Percentiles rank a stretch among this genome's conserved stretches.
Conservation (phyloP, 495 filamentous ascomycete genomes). For the Neurospora sp. region DNA sequence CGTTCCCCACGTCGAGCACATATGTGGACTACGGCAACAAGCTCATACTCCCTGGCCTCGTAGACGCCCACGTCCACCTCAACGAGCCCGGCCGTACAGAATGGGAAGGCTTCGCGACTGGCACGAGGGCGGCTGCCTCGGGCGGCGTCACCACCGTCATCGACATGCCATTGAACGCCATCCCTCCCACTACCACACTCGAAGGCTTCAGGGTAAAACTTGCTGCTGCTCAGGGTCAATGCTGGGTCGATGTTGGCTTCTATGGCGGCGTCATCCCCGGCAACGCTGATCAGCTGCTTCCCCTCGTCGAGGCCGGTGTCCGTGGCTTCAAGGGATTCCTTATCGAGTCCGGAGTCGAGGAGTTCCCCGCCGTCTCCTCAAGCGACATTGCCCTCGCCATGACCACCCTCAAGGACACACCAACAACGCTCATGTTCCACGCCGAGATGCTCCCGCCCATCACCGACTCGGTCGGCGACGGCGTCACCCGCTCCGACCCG, state of each 20-base stretch:
- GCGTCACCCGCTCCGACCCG: slow-evolving; percentile 59
- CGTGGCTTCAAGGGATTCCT: slow-evolving; percentile 96
- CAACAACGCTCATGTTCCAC: slow-evolving; percentile 96
- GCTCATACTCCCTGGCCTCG: slow-evolving; percentile 80
- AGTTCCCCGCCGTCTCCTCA: slow-evolving; percentile 84
- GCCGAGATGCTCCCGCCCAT: slow-evolving; percentile 95
- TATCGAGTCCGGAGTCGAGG: slow-evolving; percentile 92
- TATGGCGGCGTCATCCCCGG: slow-evolving; percentile 94
- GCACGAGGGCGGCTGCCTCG: slow-evolving; percentile 86
- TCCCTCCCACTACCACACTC: slow-evolving; percentile 91
- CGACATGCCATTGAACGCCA: slow-evolving; percentile 97
- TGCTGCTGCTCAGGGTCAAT: slow-evolving; percentile 74
- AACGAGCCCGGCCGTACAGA: slow-evolving; percentile 96
- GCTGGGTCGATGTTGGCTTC: slow-evolving; percentile 98
- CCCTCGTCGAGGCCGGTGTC: slow-evolving; percentile 74
- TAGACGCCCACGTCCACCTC: slow-evolving; percentile 95
- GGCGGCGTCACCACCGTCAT: slow-evolving; percentile 96
- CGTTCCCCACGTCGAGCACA: slow-evolving; percentile 59
- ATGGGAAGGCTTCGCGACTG: slow-evolving; percentile 97
- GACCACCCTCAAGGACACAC: slow-evolving; percentile 58
- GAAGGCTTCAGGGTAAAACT: slow-evolving; percentile 74
- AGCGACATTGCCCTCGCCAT: slow-evolving; percentile 72
- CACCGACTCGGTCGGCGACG: slow-evolving; percentile 69
- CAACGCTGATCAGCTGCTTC: slow-evolving; percentile 69
- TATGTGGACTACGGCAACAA: slow-evolving; percentile 84